Base-by-base conservation (phyloP, 805 yeast species). In the Candida silvatica region DNA sequence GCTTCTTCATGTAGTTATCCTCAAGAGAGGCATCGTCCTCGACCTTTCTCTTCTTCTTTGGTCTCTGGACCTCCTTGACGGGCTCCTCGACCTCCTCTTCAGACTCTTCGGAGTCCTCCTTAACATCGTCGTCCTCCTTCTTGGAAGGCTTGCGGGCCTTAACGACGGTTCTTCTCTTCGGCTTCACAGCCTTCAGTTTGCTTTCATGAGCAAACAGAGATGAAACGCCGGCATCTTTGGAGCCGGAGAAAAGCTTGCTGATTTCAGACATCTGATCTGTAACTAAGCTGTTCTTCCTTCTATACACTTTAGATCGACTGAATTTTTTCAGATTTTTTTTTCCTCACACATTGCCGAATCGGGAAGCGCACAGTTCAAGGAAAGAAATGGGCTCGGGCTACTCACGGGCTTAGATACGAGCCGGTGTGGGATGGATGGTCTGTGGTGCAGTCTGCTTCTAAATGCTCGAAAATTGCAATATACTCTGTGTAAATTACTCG, bases 1-100 rank as follows among this genome's bases (percentile, higher is more conserved):
- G 45, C 43, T 74, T 74, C 18, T 63, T 60, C 45, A 67, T 66
- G 51, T 78, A 78, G 31, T 58, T 61, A 6, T 64, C 67, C 54
- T 78, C 84, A 29, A 76, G 54, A 43, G 73, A 79, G 17, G 14
- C 14, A 17, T 61, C 72, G 31, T 69, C 55, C 17, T 57, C 67
- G 19, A 60, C 67, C 49, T 31, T 46, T 42, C 35, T 48, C 46
- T 35, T 46, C 48, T 34, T 36, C 42, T 37, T 42, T 49, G 38
- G 27, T 44, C 37, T 28, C 42, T 41, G 35, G 40, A 43, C 14
- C 12, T 37, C 29, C 14, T 27, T n/a, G 29, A 7, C 7, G 14
- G 8, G 8, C 17, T 45, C 52, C 16, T 39, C 46, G n/a, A 47
- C 52, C 31, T 45, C 52, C 33, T 45, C 49, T 18, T 47, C 50